A percentile compares a stretch with the other conserved stretches of the same genome.
These are phyloP conservation scores for Metarhizium sp. DNA, from an alignment of 2,329 filamentous ascomycete species.

Conservation along the genomic window DNA sequence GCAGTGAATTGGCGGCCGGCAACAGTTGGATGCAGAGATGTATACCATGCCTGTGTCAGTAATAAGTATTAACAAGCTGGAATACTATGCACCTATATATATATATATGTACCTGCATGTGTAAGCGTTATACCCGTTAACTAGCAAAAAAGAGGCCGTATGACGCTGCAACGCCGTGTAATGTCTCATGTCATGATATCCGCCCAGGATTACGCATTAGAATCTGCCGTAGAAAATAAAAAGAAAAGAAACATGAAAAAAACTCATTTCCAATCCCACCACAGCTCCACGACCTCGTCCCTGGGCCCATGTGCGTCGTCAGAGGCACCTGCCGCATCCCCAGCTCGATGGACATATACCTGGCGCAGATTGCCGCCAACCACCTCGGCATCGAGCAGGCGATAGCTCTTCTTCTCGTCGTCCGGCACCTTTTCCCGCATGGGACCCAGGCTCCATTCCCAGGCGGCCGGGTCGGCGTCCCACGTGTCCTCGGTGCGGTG, in stretches of 20 bases:
- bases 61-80: no score
- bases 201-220: neutral
- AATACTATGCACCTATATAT: no score
- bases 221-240: neutral
- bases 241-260: neutral
- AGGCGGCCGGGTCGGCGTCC: conserved; percentile 33
- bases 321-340: conserved; percentile 16
- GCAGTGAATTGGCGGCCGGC: no score
- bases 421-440: conserved; percentile 27
- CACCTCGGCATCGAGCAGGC: conserved; percentile 33
- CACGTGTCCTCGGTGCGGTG: conserved; percentile 45
- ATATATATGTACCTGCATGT: no score
- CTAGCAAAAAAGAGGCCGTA: no score
- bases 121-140: no score
- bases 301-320: conserved; percentile 21
- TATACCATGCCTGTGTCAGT: no score
- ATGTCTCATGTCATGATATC: neutral
- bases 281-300: conserved; percentile 39
- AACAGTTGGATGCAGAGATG: no score
- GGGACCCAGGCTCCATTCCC: conserved; percentile 44
- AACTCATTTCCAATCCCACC: conserved; percentile 28
- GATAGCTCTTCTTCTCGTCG: conserved; percentile 42
- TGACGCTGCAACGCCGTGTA: neutral
- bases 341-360: conserved; percentile 40
- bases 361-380: conserved; percentile 39